These are phyloP conservation scores for Cercophora scortea DNA, from an alignment of 495 filamentous ascomycete species.

Conservation along the genomic window DNA sequence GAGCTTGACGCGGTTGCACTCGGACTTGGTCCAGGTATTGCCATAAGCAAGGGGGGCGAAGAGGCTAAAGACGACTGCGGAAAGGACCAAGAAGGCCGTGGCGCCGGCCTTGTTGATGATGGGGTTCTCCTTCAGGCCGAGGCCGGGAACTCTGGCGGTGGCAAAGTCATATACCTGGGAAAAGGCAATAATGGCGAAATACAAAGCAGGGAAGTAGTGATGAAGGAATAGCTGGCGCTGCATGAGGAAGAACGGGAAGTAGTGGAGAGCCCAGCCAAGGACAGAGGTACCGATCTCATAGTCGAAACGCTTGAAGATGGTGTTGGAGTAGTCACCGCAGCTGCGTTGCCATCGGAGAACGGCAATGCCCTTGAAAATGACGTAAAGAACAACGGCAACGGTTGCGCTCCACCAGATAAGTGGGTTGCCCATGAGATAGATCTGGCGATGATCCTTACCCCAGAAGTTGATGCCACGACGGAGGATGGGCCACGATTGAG, in stretches of 20 bases:
- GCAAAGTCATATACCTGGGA: conserved; percentile 86
- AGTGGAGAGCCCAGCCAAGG: conserved; percentile 89
- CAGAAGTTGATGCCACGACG: conserved; percentile 98
- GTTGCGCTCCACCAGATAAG: conserved; percentile 92
- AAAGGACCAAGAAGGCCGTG: conserved; percentile 60
- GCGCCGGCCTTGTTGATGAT: conserved; percentile 64
- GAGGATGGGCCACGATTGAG: conserved; percentile 86
- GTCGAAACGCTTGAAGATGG: conserved; percentile 89
- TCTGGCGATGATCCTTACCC: conserved; percentile 88
- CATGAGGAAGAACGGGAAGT: conserved; percentile 97
- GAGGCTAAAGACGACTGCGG: conserved; percentile 68
- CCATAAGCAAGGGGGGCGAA: conserved; percentile 89
- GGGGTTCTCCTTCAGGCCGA: conserved; percentile 65
- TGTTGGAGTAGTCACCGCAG: conserved; percentile 73
- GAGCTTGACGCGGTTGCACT: conserved; percentile 81
- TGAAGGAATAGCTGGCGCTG: conserved; percentile 90
- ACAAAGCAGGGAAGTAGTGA: conserved; percentile 84
- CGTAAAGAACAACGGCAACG: conserved; percentile 68
- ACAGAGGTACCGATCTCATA: conserved; percentile 90
- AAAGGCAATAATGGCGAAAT: conserved; percentile 84
- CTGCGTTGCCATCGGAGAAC: conserved; percentile 90
- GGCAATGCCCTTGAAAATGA: conserved; percentile 77
- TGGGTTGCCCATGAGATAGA: conserved; percentile 94
- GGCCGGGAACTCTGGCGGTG: conserved; percentile 54
- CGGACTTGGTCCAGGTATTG: conserved; percentile 81